Evolutionary conservation across 768 basidiomycete species (phyloP).

Genomic region (Mycena maculata): DNA sequence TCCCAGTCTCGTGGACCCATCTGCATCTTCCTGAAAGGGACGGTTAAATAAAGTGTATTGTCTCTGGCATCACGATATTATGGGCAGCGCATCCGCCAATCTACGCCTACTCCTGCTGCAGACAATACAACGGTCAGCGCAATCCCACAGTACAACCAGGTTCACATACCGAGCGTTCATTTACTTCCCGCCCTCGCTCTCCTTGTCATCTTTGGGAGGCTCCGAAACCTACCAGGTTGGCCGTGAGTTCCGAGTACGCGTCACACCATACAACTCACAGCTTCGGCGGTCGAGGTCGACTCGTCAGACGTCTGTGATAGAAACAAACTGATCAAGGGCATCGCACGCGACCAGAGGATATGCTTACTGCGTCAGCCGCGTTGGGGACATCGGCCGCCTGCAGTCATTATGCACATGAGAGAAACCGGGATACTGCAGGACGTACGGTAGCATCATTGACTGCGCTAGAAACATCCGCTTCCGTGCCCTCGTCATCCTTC

Average conservation of each 20-base stretch:
- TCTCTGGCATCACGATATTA: background rate
- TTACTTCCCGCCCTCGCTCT: conserved; percentile 17
- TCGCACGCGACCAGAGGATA: conserved; percentile 4
- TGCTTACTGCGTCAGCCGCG: conserved; percentile 41
- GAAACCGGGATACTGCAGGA: background rate
- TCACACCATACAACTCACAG: conserved; percentile 9
- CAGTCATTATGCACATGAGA: background rate
- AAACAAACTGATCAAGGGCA: background rate
- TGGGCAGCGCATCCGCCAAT: background rate
- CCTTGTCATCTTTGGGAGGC: conserved; percentile 21
- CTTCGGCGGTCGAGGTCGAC: conserved; percentile 14
- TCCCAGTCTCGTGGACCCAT: background rate
- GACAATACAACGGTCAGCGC: background rate
- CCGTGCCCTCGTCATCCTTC: conserved; percentile 55
- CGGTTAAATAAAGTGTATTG: background rate
- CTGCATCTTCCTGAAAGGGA: background rate
- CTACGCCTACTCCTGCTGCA: conserved; percentile 7
- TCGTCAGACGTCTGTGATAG: conserved; percentile 11
- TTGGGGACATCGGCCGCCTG: conserved; percentile 45
- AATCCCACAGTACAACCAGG: no score
- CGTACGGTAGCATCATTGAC: conserved; percentile 47
- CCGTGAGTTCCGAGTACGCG: background rate
- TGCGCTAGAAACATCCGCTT: conserved; percentile 50
- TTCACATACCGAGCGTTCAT: conserved; percentile 12
- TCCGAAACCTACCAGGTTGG: conserved; percentile 18